Evolutionary conservation across 306 rosid species (phyloP).

Genomic region (Phaseolus lunatus): DNA sequence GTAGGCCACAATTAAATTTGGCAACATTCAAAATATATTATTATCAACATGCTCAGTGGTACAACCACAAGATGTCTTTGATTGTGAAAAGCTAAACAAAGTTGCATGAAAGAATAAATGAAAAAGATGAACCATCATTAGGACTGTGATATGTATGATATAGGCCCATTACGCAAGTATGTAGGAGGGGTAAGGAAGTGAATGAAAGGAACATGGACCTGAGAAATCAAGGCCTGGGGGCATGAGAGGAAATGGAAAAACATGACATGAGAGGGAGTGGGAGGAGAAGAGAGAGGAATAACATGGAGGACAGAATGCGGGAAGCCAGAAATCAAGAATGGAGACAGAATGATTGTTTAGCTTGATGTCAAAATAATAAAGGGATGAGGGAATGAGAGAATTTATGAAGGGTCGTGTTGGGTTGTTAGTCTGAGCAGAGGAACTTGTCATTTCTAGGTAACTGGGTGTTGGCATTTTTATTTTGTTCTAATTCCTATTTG

Average conservation of each 20-base stretch:
- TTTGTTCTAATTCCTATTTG: neutral
- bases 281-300: neutral
- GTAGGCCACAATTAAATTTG: constrained; percentile 7
- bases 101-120: constrained; percentile 6
- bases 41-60: constrained; percentile 18
- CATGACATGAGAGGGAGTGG: neutral
- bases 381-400: neutral
- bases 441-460: neutral
- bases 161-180: neutral
- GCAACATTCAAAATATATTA: neutral
- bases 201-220: neutral
- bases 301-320: neutral
- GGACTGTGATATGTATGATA: constrained; percentile 12
- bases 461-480: neutral
- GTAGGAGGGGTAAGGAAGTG: neutral
- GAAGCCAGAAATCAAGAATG: neutral
- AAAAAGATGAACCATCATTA: constrained; percentile 1
- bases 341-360: neutral
- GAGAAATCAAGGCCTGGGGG: neutral
- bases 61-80: constrained; percentile 17
- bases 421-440: neutral
- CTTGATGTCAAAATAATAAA: neutral
- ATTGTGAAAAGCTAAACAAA: constrained; percentile 17
- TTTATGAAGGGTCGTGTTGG: neutral
- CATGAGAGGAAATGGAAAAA: neutral